Percentiles rank a stretch among this genome's conserved stretches.
Evolutionary conservation across 2,329 filamentous ascomycete species (phyloP).

Genomic region (Macrophomina pseudophaseolina): DNA sequence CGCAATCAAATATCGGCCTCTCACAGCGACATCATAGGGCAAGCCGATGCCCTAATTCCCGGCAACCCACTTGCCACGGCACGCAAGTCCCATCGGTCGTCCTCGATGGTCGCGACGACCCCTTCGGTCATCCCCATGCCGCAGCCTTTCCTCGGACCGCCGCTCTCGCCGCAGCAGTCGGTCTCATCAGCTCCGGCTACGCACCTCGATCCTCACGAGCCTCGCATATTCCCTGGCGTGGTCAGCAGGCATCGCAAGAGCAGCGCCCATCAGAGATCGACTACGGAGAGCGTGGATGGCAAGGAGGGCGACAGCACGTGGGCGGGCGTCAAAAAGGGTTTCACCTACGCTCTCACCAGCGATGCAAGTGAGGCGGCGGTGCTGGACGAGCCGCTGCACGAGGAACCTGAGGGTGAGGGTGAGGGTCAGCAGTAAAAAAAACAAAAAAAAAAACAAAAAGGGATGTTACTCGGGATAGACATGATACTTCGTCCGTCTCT

Average conservation of each 20-base stretch:
- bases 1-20: constrained; percentile 30
- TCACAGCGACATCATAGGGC: constrained; percentile 10
- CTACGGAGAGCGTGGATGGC: not conserved
- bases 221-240: constrained; percentile 74
- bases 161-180: constrained; percentile 30
- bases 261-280: constrained; percentile 28
- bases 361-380: constrained; percentile 23
- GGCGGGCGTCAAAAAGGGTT: constrained; percentile 16
- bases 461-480: not conserved
- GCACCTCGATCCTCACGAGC: constrained; percentile 61
- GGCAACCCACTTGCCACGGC: not conserved
- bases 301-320: constrained; percentile 8
- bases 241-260: constrained; percentile 55
- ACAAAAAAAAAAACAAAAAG: not conserved
- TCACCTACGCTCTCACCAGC: not conserved
- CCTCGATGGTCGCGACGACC: constrained; percentile 22
- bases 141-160: constrained; percentile 22
- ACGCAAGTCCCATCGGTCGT: constrained; percentile 10
- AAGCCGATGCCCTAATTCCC: not conserved
- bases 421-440: not conserved
- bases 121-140: constrained; percentile 25
- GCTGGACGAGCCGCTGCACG: constrained; percentile 22
- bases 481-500: not conserved
- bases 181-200: constrained; percentile 34
- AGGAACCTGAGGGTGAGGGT: constrained; percentile 10